phyloP scores from a whole-genome alignment of 345 rosid species.

The Barbarea vulgaris region DNA sequence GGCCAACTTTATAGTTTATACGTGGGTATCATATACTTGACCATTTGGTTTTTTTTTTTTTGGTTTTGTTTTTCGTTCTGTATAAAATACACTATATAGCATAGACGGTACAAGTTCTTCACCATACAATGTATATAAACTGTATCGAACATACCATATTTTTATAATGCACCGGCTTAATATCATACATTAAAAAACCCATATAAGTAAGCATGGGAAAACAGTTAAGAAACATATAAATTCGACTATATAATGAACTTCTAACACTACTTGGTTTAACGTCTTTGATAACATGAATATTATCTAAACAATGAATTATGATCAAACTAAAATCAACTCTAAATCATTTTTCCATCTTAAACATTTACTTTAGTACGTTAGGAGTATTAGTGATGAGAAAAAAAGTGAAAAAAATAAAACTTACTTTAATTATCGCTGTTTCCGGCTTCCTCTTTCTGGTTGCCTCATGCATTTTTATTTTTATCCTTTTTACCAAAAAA shows the following conservation, averaged over 20 bases:
- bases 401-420: background rate
- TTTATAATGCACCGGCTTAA: background rate
- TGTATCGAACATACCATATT: background rate
- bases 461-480: background rate
- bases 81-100: background rate
- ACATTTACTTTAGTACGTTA: slow-evolving; percentile 2
- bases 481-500: background rate
- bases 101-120: background rate
- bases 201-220: background rate
- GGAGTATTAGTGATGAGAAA: background rate
- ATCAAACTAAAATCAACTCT: background rate
- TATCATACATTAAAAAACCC: background rate
- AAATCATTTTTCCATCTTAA: background rate
- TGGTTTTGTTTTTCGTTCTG: too few relatives aligned
- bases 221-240: background rate
- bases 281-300: background rate
- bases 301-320: background rate
- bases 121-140: background rate
- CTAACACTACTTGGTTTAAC: background rate
- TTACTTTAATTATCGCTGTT: background rate
- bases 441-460: background rate
- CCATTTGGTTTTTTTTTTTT: background rate
- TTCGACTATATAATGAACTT: background rate
- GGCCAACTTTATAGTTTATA: background rate
- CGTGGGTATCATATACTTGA: background rate